These are phyloP conservation scores for Trichoderma sp. DNA, from an alignment of 2,329 filamentous ascomycete genomes.

Conservation along the genomic window DNA sequence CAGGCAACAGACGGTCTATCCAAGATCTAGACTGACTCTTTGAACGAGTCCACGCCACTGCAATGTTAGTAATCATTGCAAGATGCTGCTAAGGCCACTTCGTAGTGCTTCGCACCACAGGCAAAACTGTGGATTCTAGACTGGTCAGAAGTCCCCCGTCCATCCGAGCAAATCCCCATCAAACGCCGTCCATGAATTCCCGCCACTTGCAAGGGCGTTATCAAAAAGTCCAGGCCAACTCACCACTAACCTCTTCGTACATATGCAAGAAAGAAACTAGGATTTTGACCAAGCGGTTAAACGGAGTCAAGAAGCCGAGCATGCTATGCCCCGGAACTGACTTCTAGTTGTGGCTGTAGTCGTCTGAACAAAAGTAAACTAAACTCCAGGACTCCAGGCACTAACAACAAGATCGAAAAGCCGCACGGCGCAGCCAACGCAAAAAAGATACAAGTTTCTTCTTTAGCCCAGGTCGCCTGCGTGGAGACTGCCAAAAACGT, in stretches of 20 bases:
- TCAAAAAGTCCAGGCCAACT: not conserved
- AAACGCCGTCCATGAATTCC: not conserved
- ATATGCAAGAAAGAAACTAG: not conserved
- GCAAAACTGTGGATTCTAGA: not conserved
- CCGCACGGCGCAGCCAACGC: not conserved
- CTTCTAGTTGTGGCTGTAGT: not conserved
- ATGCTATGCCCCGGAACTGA: not conserved
- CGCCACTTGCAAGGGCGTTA: not conserved
- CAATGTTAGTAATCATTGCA: not conserved
- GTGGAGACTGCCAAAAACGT: conserved; percentile 4
- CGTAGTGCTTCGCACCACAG: no score
- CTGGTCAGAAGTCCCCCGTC: not conserved
- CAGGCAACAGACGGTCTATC: not conserved
- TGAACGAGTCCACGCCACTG: not conserved
- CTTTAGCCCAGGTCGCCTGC: not conserved
- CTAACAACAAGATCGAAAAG: not conserved
- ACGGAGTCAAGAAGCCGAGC: not conserved
- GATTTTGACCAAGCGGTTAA: conserved; percentile 1
- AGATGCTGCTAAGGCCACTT: not conserved
- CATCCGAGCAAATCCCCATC: not conserved
- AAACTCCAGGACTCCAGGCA: not conserved
- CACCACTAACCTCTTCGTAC: not conserved
- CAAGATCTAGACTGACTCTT: not conserved
- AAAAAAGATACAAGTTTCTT: not conserved
- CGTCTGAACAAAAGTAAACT: not conserved